Conservation (phyloP, 2,329 filamentous ascomycete species). For the Karstenula rhodostoma region DNA sequence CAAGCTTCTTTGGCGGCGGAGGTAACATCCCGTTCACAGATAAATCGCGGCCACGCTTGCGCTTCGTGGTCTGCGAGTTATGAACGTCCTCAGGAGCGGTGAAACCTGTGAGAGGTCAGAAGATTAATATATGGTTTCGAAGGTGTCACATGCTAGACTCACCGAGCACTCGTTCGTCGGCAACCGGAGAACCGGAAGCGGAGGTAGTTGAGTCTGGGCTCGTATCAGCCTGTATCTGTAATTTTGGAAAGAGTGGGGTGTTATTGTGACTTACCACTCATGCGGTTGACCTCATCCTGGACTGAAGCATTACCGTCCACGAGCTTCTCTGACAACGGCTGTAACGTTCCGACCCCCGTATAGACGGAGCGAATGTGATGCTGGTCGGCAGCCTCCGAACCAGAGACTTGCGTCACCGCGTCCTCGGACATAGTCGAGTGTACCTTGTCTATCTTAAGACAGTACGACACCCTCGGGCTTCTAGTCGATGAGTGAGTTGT, state of each 20-base stretch:
- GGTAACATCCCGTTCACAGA: too few relatives aligned
- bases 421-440: neutral
- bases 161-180: too few relatives aligned
- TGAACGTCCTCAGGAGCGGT: too few relatives aligned
- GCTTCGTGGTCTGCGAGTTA: too few relatives aligned
- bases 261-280: neutral
- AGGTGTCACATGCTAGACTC: too few relatives aligned
- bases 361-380: neutral
- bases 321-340: neutral
- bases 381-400: neutral
- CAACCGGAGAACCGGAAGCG: too few relatives aligned
- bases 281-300: neutral
- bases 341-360: too few relatives aligned
- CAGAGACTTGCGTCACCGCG: neutral
- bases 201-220: too few relatives aligned
- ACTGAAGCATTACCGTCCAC: neutral
- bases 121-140: too few relatives aligned
- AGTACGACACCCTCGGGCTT: neutral
- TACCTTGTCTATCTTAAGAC: neutral
- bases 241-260: neutral
- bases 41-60: too few relatives aligned
- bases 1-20: too few relatives aligned
- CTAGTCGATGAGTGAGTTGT: neutral
- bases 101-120: too few relatives aligned
- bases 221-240: neutral